Base-by-base conservation (phyloP, 2,329 filamentous ascomycete species). In the Mycosphaerella sp. region DNA sequence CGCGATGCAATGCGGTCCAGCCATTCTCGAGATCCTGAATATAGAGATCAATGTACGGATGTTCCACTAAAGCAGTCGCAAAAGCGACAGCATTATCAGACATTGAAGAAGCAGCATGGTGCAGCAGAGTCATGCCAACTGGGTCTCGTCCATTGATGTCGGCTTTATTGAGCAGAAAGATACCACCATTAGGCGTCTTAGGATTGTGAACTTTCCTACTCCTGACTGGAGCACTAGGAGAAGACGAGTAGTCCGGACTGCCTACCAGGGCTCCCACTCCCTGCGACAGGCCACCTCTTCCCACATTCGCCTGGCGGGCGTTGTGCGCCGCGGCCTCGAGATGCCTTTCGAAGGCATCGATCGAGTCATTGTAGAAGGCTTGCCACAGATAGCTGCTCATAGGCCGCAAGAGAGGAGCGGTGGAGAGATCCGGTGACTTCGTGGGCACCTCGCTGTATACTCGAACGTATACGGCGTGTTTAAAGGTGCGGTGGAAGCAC, bases 301-400 rank as follows among this genome's bases (percentile, higher is more conserved):
- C 71, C 53, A 75, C 54, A 39, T 60, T 67, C n/a, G 16, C 32
- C 53, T 73, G 66, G 62, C 80, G 79, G 57, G 76, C 67, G 66
- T 74, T 78, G 69, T 76, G 78, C 67, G 78, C 77, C 72, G 85
- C 78, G 70, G 81, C 82, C 67, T 84, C 84, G 79, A 98, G 43
- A 80, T 68, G 94, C 81, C 76, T 85, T 86, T 75, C 87, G 86
- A 98, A 97, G 68, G 77, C 83, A 70, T 95, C 90, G 82, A 95
- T 86, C 82, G 98, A 89, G 80, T 96, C 87, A 82, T 96, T 86
- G 78, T 94, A 86, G 71, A 91, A 97, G 71, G 82, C 88, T 80
- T 89, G 90, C 91, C 91, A 96, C 71, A 98, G 83, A 81, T 86
- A 81, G 77, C 89, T 86, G 85, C 88, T 97, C 91, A 97, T 93